Conservation (phyloP, 2,329 filamentous ascomycete genomes). For the Knufia petricola region DNA sequence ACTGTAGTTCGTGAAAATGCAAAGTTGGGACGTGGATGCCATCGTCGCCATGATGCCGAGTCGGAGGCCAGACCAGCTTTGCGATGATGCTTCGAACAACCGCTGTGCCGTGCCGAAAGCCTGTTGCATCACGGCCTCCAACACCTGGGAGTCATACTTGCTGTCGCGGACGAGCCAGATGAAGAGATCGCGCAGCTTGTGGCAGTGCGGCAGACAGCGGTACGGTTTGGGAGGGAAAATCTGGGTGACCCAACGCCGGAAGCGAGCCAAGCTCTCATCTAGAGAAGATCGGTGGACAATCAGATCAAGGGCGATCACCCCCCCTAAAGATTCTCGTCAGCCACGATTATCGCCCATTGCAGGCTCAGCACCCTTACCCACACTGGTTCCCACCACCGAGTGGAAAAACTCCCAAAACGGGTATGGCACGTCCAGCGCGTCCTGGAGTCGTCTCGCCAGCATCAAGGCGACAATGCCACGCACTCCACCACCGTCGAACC, state of each 20-base stretch:
- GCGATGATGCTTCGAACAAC: slow-evolving; percentile 4
- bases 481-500: slow-evolving; percentile 24
- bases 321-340: slow-evolving; percentile 1
- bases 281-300: slow-evolving; percentile 6
- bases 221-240: slow-evolving; percentile 1
- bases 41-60: slow-evolving; percentile 6
- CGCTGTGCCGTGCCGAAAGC: slow-evolving; percentile 5
- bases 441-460: slow-evolving; percentile 4
- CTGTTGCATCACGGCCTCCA: slow-evolving; percentile 7
- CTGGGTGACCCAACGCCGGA: background rate
- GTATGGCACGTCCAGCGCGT: slow-evolving; percentile 3
- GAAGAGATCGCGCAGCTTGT: slow-evolving; percentile 1
- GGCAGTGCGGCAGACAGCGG: slow-evolving; percentile 3
- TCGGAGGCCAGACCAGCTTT: slow-evolving; percentile 3
- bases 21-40: slow-evolving; percentile 1
- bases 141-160: slow-evolving; percentile 8
- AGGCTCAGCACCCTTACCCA: slow-evolving; percentile 1
- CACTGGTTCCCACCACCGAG: slow-evolving; percentile 7
- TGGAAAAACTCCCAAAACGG: slow-evolving; percentile 7
- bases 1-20: slow-evolving; percentile 10
- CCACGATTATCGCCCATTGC: background rate
- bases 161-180: slow-evolving; percentile 8
- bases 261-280: slow-evolving; percentile 6
- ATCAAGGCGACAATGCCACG: slow-evolving; percentile 19
- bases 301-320: slow-evolving; percentile 8